Base-by-base conservation (phyloP, 148 eudicot genomes). In the Persicaria maculosa region DNA sequence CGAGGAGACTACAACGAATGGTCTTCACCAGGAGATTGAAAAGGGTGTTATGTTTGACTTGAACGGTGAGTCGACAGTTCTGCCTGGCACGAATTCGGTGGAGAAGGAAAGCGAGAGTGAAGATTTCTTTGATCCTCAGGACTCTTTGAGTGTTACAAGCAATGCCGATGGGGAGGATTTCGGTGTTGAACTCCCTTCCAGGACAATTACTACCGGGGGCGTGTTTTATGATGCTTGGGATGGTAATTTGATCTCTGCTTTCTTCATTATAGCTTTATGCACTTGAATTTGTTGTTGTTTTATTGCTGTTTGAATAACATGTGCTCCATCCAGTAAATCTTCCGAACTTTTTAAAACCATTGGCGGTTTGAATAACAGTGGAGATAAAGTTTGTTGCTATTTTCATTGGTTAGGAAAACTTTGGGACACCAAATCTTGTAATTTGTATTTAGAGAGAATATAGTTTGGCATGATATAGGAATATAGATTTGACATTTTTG, bases 191-290 rank as follows among this genome's bases (percentile, higher is more conserved):
- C 80, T 82, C 71, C 79, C 86, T 53, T 79, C 80, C 67, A 75
- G 46, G 80, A 47, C 71, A 9, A 46, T 46, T 48, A 78, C 97
- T 1, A 84, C 91, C 5, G 43, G 75, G 70, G 87, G 88, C 50
- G 98, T 91, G 81, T 91, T 91, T 81, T 93, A 71, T 83, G 98
- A 93, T 89, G 98, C 97, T 75, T 89, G 92, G 93, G 98, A 93
- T 82, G 98, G 98, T 93, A 85, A 45, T 75, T 78, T 47, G 25
- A 6, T 45, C 20, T 47, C 57, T n/a, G 15, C 36, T 50, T 53
- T 14, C 14, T 71, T 15, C 7, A 15, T 14, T 31, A 31, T 64
- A 10, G 44, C 44, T 70, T n/a, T 45, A 4, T 47, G 15, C 50
- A 44, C 52, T 70, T 20, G 52, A 70, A 15, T 45, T 45, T 44